Conservation (phyloP, 805 yeast species). For the Millerozyma miso region DNA sequence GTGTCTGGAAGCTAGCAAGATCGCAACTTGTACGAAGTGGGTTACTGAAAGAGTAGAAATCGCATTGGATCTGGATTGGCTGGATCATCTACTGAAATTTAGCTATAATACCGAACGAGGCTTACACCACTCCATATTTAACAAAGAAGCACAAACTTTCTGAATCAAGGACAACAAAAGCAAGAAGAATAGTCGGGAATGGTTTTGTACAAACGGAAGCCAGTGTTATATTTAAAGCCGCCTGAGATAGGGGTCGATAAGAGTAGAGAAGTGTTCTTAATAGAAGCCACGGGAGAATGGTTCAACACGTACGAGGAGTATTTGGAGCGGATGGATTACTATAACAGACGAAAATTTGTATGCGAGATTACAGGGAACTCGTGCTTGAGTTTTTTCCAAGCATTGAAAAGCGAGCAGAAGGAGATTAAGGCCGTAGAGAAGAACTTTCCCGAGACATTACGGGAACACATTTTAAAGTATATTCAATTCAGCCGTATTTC, state of each 20-base stretch:
- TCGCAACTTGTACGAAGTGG: too few relatives aligned
- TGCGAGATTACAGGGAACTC: conserved; percentile 96
- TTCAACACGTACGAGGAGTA: conserved; percentile 74
- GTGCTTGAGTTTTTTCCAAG: conserved; percentile 86
- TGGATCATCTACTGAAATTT: too few relatives aligned
- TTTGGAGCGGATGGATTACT: conserved; percentile 66
- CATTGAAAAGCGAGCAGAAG: conserved; percentile 64
- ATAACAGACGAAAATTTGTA: conserved; percentile 72
- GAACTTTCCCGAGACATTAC: conserved; percentile 84
- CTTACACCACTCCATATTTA: too few relatives aligned
- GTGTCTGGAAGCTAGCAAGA: too few relatives aligned
- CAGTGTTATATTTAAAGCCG: conserved; percentile 56
- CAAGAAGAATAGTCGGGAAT: conserved; percentile 29
- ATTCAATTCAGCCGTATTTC: conserved; percentile 79
- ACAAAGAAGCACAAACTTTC: too few relatives aligned
- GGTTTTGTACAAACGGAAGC: conserved; percentile 77
- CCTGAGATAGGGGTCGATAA: conserved; percentile 53
- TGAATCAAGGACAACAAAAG: background rate
- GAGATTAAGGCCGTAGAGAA: conserved; percentile 62
- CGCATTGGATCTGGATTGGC: too few relatives aligned
- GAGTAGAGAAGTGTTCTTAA: conserved; percentile 69
- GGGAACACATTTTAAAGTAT: conserved; percentile 85
- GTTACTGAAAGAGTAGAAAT: too few relatives aligned
- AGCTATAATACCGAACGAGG: too few relatives aligned
- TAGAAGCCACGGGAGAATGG: conserved; percentile 87